Base-by-base conservation (phyloP, 768 basidiomycete genomes). In the Pulveroboletus sp. region DNA sequence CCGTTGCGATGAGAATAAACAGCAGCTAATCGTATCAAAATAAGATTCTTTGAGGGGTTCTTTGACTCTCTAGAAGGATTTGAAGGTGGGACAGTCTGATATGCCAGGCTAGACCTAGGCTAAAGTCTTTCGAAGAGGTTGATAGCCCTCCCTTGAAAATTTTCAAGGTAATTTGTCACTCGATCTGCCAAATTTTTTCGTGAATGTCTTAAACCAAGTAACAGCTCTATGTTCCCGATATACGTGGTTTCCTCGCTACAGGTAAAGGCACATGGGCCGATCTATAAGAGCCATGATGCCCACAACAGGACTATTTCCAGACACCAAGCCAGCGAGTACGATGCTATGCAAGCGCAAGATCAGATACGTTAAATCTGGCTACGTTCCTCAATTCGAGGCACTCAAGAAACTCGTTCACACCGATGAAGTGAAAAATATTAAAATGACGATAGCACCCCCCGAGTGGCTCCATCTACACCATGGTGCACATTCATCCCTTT, bases 381-480 rank as follows among this genome's bases (percentile, higher is more conserved):
- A 85, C 57, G 61, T 80, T 9, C 74, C 82, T 23, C 78, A 85
- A 51, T 87, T 83, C 60, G 77, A 81, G 49, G 78, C 73, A 42
- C 67, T 85, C 49, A 85, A 83, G 64, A 67, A 64, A 23, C 59
- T 84, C 17, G 81, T 85, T 21, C 59, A 77, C 16, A 71, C 78
- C 8, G 75, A 85, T 67, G 84, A 87, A 57, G 79, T 85, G 50
- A 75, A 75, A 59, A 72, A 75, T 58, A 76, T 89, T 64, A 90
- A 91, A 64, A 59, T 89, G 50, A 88, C 83, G 13, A 71, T 87
- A 65, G 83, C 80, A 50, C 79, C 85, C 0, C 87, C 86, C 4
- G 80, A 81, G 31, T 85, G 84, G 82, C 83, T 80, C 63, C 83
- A 85, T 61, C 77, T 85, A 24, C 77, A 80, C 21, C 82, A 84